A percentile compares a stretch with the other conserved stretches of the same genome.
Evolutionary conservation across 2,329 filamentous ascomycete species (phyloP).

Genomic region (Cercospora sesami): DNA sequence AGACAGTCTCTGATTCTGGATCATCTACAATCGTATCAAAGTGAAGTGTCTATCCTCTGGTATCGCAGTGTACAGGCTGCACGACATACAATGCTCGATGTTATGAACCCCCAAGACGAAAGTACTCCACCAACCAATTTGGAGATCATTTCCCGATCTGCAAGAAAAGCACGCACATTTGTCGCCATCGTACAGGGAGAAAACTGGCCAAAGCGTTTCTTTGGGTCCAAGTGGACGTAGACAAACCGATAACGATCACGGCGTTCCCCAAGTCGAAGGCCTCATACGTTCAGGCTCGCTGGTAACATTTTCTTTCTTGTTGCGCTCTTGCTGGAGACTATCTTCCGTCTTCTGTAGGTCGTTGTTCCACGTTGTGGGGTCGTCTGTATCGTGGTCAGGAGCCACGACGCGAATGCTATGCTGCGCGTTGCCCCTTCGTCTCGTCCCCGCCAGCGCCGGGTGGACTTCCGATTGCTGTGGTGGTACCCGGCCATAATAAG

Average conservation of each 20-base stretch:
- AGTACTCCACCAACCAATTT: neutral
- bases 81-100: neutral
- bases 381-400: conserved; percentile 4
- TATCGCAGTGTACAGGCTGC: neutral
- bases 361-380: neutral
- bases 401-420: conserved; percentile 5
- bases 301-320: neutral
- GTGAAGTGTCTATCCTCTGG: neutral
- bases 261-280: conserved; percentile 5
- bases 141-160: neutral
- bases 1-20: neutral
- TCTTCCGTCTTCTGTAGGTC: conserved; percentile 2
- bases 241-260: conserved; percentile 1
- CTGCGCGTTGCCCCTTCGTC: conserved; percentile 2
- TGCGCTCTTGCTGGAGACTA: neutral
- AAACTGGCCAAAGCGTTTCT: neutral
- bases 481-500: neutral
- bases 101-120: neutral
- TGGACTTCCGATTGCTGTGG: conserved; percentile 1
- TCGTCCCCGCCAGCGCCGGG: neutral
- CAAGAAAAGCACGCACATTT: neutral
- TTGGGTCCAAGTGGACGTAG: neutral
- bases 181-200: neutral
- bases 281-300: neutral
- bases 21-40: neutral